A percentile compares a stretch with the other conserved stretches of the same genome.
phyloP scores from a whole-genome alignment of 2,329 filamentous ascomycete species.

The Fusarium albidum region DNA sequence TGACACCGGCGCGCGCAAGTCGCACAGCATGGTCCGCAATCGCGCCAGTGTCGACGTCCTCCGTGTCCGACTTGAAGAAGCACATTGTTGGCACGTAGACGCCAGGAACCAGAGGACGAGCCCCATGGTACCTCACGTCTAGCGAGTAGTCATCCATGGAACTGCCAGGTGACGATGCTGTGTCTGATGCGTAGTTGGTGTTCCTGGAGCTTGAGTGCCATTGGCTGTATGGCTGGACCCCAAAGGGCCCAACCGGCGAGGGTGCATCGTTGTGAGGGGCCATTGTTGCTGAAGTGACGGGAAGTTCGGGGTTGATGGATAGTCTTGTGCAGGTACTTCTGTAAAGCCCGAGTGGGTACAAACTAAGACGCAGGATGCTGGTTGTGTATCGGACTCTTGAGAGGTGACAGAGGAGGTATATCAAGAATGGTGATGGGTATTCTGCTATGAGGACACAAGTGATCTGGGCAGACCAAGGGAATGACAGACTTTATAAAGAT shows the following conservation, averaged over 20 bases:
- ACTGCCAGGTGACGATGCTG: conserved; percentile 48
- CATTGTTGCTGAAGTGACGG: conserved; percentile 23
- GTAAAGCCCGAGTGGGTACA: no score
- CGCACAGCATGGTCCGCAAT: conserved; percentile 70
- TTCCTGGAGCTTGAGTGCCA: conserved; percentile 35
- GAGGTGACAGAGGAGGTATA: no score
- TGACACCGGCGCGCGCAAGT: conserved; percentile 77
- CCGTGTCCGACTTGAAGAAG: conserved; percentile 72
- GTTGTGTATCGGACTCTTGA: no score
- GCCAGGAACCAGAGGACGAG: conserved; percentile 56
- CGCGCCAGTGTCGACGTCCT: conserved; percentile 71
- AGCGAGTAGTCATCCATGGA: conserved; percentile 52
- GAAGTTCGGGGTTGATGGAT: not conserved
- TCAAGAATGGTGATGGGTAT: no score
- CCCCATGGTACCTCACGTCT: conserved; percentile 43
- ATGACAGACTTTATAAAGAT: conserved; percentile 6
- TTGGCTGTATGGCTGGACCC: conserved; percentile 39
- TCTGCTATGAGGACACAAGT: no score
- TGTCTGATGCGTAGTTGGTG: conserved; percentile 38
- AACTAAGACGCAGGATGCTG: no score
- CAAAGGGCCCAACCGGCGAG: conserved; percentile 31
- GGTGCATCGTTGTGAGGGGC: conserved; percentile 36
- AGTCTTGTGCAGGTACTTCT: not conserved
- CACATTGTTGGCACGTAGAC: conserved; percentile 79
- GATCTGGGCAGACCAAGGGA: no score